Conservation (phyloP, 176 grass and related monocot genomes). For the Secale cereale region DNA sequence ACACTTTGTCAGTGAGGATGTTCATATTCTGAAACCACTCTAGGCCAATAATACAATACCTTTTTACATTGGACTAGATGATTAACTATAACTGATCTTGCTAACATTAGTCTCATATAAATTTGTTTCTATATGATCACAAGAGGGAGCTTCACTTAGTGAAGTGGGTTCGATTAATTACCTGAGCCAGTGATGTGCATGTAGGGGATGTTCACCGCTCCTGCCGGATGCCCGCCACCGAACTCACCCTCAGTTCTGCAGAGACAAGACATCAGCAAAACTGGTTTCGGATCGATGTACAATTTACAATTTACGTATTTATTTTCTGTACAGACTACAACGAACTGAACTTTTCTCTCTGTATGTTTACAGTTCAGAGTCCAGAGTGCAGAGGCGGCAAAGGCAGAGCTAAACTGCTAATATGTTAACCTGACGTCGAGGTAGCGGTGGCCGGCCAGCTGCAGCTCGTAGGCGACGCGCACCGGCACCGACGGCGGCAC, state of each 20-base stretch:
- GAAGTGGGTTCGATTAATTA: not conserved
- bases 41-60: not conserved
- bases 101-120: not conserved
- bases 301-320: too few relatives aligned
- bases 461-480: slow-evolving; percentile 76
- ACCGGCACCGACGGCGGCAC: slow-evolving; percentile 79
- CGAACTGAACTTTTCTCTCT: not conserved
- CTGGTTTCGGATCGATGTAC: not conserved
- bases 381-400: too few relatives aligned
- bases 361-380: too few relatives aligned
- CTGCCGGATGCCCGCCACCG: slow-evolving; percentile 46
- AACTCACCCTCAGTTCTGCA: slow-evolving; percentile 68
- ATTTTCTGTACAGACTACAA: too few relatives aligned
- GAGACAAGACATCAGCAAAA: too few relatives aligned
- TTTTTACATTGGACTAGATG: not conserved
- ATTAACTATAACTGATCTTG: not conserved
- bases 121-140: not conserved
- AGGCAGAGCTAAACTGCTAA: not conserved
- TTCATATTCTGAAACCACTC: not conserved
- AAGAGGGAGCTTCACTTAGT: not conserved
- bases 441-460: slow-evolving; percentile 75
- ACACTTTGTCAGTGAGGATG: not conserved
- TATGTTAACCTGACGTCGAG: slow-evolving; percentile 73
- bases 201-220: slow-evolving; percentile 74
- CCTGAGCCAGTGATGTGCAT: slow-evolving; percentile 71